Evolutionary conservation across 768 basidiomycete species (phyloP), one percentile per base, ranked within the genome.

Genomic region (Rhizopogon vesiculosus): DNA sequence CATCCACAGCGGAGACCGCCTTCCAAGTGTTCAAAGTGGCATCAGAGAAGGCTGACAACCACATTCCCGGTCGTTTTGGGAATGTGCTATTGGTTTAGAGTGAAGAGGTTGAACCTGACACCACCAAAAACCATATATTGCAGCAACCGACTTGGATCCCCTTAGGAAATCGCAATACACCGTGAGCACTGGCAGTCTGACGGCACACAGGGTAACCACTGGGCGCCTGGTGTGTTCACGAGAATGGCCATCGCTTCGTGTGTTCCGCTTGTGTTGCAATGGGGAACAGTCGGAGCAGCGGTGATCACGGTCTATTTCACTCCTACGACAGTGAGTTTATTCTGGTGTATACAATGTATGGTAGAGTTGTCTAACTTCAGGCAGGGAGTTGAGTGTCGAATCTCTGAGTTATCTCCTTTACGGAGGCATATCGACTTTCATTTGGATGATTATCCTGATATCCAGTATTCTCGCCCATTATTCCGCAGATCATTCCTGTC

Each of bases 211-310:
- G 3, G 50, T 29, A 25, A 25, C 25, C 59, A 54, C 12, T 64
- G 60, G 63, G 62, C 56, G 13, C 56, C 55, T 8, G 57, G 54
- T 1, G 56, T 59, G 28, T 62, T 58, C 42, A 44, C 28, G 28
- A 51, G 65, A 28, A 58, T 66, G 19, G 10, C 56, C 16, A 42
- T 65, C 33, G 66, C 67, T 13, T 61, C 64, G 5, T 4, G 56
- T 16, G 43, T 56, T 12, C 58, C 62, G 15, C 48, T 66, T 3
- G 46, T 53, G 5, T 40, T 66, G 22, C 65, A 66, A 55, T 69
- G 66, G 67, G 58, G 54, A 4, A 63, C 65, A 5, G 49, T 59
- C 10, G 65, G 66, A 8, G 63, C 62, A 9, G 65, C 66, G 7
- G 33, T 65, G 16, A 29, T 64, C 12, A 58, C 63, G 16, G 59